phyloP scores from a whole-genome alignment of 768 basidiomycete species.

The Glaciozyma antarctica region DNA sequence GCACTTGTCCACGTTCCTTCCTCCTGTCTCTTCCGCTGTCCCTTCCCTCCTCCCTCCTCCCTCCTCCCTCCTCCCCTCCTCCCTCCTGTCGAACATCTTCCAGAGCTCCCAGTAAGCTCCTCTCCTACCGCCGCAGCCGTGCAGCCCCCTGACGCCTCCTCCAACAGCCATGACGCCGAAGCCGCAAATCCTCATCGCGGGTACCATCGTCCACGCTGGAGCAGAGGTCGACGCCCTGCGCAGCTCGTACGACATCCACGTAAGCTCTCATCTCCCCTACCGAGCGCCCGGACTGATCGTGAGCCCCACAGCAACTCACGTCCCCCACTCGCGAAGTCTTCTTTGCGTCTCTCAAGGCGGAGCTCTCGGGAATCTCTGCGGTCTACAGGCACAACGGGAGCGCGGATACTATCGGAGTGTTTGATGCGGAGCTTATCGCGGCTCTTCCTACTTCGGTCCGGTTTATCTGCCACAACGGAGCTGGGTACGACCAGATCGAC shows the following conservation, averaged over 20 bases:
- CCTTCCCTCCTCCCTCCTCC: too few species aligned
- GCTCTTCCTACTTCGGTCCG: conserved; percentile 59
- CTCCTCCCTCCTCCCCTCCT: too few species aligned
- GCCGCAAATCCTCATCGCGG: conserved; percentile 40
- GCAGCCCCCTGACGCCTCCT: too few species aligned
- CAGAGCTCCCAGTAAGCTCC: too few species aligned
- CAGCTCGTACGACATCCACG: conserved; percentile 63
- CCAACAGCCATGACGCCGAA: neutral
- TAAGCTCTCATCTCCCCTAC: conserved; percentile 41
- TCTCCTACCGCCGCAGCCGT: too few species aligned
- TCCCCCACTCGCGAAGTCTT: conserved; percentile 60
- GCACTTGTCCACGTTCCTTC: too few species aligned
- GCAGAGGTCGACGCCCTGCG: neutral
- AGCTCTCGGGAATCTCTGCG: conserved; percentile 60
- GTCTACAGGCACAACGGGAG: conserved; percentile 57
- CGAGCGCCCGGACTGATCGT: neutral
- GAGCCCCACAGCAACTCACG: conserved; percentile 46
- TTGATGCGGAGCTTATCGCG: conserved; percentile 67
- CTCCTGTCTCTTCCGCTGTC: too few species aligned
- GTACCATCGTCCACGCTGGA: conserved; percentile 16
- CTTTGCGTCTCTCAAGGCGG: conserved; percentile 41
- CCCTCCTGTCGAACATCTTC: too few species aligned
- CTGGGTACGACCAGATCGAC: conserved; percentile 73
- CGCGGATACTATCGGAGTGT: conserved; percentile 54
- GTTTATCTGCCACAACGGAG: conserved; percentile 86